Percentiles rank a stretch among this genome's conserved stretches.
These are phyloP conservation scores for Candida taoyuanica DNA, from an alignment of 805 yeast species.

Conservation along the genomic window DNA sequence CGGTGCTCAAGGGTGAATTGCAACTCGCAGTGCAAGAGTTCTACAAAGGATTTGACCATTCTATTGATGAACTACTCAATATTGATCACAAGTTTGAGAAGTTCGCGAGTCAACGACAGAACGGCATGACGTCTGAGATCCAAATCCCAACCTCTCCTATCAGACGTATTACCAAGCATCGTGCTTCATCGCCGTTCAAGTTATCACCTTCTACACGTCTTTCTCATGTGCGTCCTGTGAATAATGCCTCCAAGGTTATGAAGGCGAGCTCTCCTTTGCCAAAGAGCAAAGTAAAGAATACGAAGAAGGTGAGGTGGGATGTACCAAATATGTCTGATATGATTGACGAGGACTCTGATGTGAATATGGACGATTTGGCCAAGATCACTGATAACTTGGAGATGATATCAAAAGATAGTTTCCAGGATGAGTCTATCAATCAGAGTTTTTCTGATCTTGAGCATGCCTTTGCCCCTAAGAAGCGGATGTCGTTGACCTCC, in stretches of 20 bases:
- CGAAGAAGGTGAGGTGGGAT: slow-evolving; percentile 46
- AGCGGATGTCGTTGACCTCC: slow-evolving; percentile 25
- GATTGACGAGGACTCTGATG: slow-evolving; percentile 21
- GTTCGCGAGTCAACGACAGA: slow-evolving; percentile 27
- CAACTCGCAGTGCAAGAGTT: slow-evolving; percentile 17
- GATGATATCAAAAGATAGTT: slow-evolving; percentile 10
- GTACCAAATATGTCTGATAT: slow-evolving; percentile 26
- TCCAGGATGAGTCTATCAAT: slow-evolving; percentile 14
- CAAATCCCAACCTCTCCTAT: slow-evolving; percentile 26
- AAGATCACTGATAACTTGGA: slow-evolving; percentile 20
- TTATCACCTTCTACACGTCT: slow-evolving; percentile 22
- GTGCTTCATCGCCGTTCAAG: slow-evolving; percentile 23
- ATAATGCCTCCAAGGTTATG: slow-evolving; percentile 12
- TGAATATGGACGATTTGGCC: slow-evolving; percentile 25
- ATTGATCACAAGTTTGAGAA: slow-evolving; percentile 34
- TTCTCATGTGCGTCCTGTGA: slow-evolving; percentile 15
- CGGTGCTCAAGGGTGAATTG: slow-evolving; percentile 17
- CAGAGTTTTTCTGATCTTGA: slow-evolving; percentile 20
- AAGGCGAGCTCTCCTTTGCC: slow-evolving; percentile 18
- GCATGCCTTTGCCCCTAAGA: slow-evolving; percentile 16
- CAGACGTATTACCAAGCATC: slow-evolving; percentile 19
- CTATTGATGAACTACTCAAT: slow-evolving; percentile 28
- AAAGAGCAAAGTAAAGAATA: slow-evolving; percentile 18
- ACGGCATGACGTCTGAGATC: slow-evolving; percentile 20
- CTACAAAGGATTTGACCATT: slow-evolving; percentile 22